phyloP scores from a whole-genome alignment of 768 basidiomycete genomes.

The Rhodocollybia butyracea region DNA sequence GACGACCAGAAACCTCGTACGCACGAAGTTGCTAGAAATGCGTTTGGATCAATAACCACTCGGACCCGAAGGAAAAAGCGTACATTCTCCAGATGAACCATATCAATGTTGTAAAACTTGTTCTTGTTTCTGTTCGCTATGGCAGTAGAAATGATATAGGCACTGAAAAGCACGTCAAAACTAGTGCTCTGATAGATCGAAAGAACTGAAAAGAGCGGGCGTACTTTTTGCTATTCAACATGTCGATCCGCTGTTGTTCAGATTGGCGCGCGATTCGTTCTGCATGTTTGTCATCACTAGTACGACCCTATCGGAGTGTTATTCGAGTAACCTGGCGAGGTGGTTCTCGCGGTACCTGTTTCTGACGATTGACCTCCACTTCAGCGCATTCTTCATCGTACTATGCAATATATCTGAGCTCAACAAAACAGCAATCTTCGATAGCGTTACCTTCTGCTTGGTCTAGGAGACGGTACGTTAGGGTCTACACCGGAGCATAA shows the following conservation, averaged over 20 bases:
- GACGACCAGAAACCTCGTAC: constrained; percentile 1
- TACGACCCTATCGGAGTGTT: constrained; percentile 48
- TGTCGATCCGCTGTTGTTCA: constrained; percentile 73
- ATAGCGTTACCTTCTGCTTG: constrained; percentile 26
- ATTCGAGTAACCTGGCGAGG: too few relatives aligned
- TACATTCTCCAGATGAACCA: constrained; percentile 73
- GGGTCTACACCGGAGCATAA: neutral
- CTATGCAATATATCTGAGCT: constrained; percentile 32
- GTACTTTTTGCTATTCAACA: constrained; percentile 82
- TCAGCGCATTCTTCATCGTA: constrained; percentile 79
- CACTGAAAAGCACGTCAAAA: constrained; percentile 31
- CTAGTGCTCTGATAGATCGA: neutral
- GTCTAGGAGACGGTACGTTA: constrained; percentile 13
- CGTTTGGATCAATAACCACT: neutral
- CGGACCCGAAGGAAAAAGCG: too few relatives aligned
- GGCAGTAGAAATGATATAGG: constrained; percentile 68
- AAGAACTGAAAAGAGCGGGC: neutral
- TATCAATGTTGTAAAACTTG: constrained; percentile 67
- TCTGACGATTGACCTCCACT: constrained; percentile 71
- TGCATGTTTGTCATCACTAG: constrained; percentile 71
- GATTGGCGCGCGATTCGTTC: constrained; percentile 70
- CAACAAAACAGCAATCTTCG: neutral
- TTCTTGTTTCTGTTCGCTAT: constrained; percentile 67
- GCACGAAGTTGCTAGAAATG: constrained; percentile 63
- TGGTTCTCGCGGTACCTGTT: too few relatives aligned